These are phyloP conservation scores for Metarhizium guizhouense DNA, from an alignment of 2,329 filamentous ascomycete genomes.

Conservation along the genomic window DNA sequence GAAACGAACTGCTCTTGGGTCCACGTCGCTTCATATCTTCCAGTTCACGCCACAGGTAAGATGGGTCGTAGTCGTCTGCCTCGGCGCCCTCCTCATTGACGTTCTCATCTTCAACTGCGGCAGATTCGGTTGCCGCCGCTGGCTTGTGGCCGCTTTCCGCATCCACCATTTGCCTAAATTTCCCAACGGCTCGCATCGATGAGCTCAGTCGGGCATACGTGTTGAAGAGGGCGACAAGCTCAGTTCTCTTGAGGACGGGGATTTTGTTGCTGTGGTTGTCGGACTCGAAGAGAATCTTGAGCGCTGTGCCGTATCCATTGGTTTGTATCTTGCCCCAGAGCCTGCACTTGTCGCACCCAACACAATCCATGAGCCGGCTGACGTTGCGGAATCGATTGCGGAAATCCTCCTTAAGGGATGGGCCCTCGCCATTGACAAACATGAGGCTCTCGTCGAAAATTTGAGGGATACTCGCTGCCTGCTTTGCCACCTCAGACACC, in stretches of 20 bases:
- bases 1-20: constrained; percentile 24
- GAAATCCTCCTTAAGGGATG: constrained; percentile 91
- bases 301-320: constrained; percentile 83
- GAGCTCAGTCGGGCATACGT: constrained; percentile 82
- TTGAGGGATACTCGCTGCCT: constrained; percentile 59
- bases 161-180: constrained; percentile 54
- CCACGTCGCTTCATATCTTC: constrained; percentile 19
- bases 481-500: constrained; percentile 65
- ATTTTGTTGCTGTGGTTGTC: constrained; percentile 57
- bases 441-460: constrained; percentile 95
- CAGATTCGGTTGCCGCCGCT: not conserved
- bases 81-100: constrained; percentile 26
- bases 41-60: not conserved
- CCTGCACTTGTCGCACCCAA: constrained; percentile 96
- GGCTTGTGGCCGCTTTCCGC: constrained; percentile 30
- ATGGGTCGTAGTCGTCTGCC: constrained; percentile 19
- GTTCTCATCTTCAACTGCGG: constrained; percentile 21
- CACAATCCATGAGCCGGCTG: constrained; percentile 94
- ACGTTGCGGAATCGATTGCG: constrained; percentile 95
- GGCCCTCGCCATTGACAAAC: constrained; percentile 72
- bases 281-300: constrained; percentile 95
- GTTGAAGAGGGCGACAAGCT: constrained; percentile 90
- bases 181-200: constrained; percentile 64
- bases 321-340: constrained; percentile 98
- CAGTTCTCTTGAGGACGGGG: constrained; percentile 73